Evolutionary conservation across 257 asterid genomes (phyloP), one percentile per base, ranked within the genome.

Genomic region (Datura wrightii): DNA sequence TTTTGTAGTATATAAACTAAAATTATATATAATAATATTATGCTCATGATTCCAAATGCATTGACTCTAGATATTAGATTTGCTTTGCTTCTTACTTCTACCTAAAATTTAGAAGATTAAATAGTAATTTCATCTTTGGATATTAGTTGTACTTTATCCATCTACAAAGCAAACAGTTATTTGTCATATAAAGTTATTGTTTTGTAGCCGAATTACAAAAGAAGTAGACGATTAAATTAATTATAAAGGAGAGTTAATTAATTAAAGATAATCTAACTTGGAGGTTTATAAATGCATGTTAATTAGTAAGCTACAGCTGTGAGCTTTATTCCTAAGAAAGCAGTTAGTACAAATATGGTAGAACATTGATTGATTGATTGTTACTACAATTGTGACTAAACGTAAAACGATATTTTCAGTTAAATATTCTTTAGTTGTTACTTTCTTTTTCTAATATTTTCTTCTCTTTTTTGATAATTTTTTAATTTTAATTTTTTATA

Each of bases 251-350:
- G 39, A 82, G 13, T 50, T 53, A 34, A 48, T 36, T 39, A 39
- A 39, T 39, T 72, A 46, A 83, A 36, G 58, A 50, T 15, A 69
- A 69, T 81, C 46, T 69, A 83, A 83, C 52, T 39, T 44, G 70
- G 67, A 34, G 13, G 81, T 59, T 31, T 46, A 69, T 39, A 39
- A 39, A 39, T 39, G 42, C 42, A 83, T 69, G 69, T 19, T 19
- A 37, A 63, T 63, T 24, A 24, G 31, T 65, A 65, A 65, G 37
- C 44, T 65, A 34, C 14, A 44, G 10, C 36, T 48, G 55, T 37
- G 63, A 10, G 13, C 19, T 46, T 74, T 46, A 74, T 74, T 74
- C 59, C 59, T 48, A 74, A 48, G 59, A 74, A 48, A 74, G 4
- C 59, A 48, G 19, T 2, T 11, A 14, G 48, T 44, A 46, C 44